Conservation (phyloP, 176 grass and related monocot genomes). For the Eleusine indica region DNA sequence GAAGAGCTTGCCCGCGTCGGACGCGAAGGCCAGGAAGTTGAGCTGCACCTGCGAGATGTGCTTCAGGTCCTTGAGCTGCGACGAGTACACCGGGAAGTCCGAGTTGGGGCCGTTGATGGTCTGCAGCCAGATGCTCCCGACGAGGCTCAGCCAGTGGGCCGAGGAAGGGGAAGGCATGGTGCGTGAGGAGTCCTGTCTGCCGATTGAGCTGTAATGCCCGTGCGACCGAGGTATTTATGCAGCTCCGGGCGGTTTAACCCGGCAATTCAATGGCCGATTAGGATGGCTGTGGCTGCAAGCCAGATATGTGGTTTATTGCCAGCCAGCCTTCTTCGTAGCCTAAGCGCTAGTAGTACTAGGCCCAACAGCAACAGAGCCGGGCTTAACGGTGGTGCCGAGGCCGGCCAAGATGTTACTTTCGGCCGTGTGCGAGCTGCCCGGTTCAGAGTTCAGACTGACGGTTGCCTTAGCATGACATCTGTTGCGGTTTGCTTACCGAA, state of each 20-base stretch:
- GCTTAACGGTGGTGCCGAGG: background rate
- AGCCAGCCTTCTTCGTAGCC: conserved; percentile 33
- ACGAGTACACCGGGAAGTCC: conserved; percentile 97
- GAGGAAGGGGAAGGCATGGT: conserved; percentile 69
- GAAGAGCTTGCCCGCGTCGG: conserved; percentile 96
- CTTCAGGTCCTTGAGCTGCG: conserved; percentile 96
- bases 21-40: conserved; percentile 95
- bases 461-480: conserved; percentile 16
- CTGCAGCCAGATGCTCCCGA: conserved; percentile 96
- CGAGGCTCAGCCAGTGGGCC: conserved; percentile 83
- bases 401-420: conserved; percentile 39
- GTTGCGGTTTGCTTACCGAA: conserved; percentile 13
- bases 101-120: conserved; percentile 90
- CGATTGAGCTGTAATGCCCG: conserved; percentile 45
- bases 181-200: background rate
- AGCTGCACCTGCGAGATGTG: conserved; percentile 85
- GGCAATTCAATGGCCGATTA: conserved; percentile 44
- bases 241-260: conserved; percentile 46
- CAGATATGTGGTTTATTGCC: conserved; percentile 58
- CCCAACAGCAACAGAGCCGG: background rate
- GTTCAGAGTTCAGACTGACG: conserved; percentile 3
- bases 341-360: background rate
- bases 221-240: conserved; percentile 60
- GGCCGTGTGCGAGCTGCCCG: conserved; percentile 22
- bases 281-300: conserved; percentile 46